Evolutionary conservation across 208 protist species (phyloP).

Genomic region (Acanthamoeba triangularis): DNA sequence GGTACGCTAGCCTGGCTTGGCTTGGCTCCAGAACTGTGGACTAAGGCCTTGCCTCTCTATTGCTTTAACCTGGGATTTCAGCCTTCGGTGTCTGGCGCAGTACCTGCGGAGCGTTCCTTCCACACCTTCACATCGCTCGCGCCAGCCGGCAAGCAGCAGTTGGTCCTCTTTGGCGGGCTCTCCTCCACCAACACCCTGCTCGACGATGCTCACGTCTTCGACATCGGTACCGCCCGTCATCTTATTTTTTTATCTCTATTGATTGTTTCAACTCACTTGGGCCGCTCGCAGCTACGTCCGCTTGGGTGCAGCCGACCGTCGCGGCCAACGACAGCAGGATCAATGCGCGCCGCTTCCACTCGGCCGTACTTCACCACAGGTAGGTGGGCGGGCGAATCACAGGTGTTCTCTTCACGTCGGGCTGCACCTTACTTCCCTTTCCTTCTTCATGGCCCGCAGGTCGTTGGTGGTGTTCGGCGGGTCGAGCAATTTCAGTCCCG

Average conservation of each 20-base stretch:
- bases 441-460: not conserved
- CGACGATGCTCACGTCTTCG: constrained; percentile 15
- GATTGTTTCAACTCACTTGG: not conserved
- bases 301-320: not conserved
- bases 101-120: constrained; percentile 15
- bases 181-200: not conserved
- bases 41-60: too few relatives aligned
- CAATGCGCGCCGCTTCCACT: constrained; percentile 13
- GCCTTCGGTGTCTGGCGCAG: not conserved
- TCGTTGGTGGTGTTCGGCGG: constrained; percentile 18
- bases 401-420: not conserved
- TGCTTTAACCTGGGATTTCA: too few relatives aligned
- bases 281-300: not conserved
- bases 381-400: not conserved
- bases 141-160: not conserved
- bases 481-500: constrained; percentile 1
- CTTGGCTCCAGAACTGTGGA: too few relatives aligned
- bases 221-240: not conserved
- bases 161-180: constrained; percentile 32
- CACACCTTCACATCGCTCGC: constrained; percentile 39
- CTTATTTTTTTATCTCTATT: not conserved
- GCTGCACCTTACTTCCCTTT: too few relatives aligned
- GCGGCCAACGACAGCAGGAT: not conserved
- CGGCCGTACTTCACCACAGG: not conserved
- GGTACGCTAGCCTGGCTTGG: not conserved